phyloP scores from a whole-genome alignment of 23 red algal species.

The Gracilaria gracilis region DNA sequence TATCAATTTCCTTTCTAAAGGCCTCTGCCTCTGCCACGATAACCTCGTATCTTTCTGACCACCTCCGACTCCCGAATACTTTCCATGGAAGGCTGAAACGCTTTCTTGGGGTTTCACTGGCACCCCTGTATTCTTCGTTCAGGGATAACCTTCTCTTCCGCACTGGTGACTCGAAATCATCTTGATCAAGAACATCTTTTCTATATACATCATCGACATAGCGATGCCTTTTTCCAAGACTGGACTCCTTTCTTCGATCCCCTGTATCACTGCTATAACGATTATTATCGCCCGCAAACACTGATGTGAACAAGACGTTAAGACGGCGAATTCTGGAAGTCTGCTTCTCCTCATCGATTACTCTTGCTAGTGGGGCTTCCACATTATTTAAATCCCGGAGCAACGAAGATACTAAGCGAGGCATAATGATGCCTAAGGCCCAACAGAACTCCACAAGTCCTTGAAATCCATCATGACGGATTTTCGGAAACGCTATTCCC shows the following conservation, averaged over 20 bases:
- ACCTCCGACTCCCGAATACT: background rate
- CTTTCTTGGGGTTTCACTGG: background rate
- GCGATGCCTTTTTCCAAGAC: slow-evolving; percentile 12
- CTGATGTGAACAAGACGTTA: slow-evolving; percentile 1
- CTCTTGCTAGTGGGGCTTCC: background rate
- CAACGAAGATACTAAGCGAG: background rate
- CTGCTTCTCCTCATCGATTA: background rate
- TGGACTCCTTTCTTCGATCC: background rate
- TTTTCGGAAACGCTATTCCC: slow-evolving; percentile 5
- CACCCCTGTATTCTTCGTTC: background rate
- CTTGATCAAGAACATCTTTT: background rate
- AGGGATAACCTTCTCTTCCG: background rate
- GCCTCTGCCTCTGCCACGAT: slow-evolving; percentile 13
- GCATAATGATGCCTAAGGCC: background rate
- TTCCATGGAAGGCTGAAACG: slow-evolving; percentile 28
- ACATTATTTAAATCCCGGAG: slow-evolving; percentile 4
- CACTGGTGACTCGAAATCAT: background rate
- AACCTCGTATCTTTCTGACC: background rate
- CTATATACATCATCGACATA: background rate
- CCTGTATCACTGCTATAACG: background rate
- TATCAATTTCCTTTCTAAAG: slow-evolving; percentile 9
- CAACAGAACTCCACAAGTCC: slow-evolving; percentile 6
- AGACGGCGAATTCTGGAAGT: slow-evolving; percentile 5
- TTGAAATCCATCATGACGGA: slow-evolving; percentile 21
- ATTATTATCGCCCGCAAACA: background rate